Conservation (phyloP, 2,329 filamentous ascomycete species). For the Podosphaera fusca region DNA sequence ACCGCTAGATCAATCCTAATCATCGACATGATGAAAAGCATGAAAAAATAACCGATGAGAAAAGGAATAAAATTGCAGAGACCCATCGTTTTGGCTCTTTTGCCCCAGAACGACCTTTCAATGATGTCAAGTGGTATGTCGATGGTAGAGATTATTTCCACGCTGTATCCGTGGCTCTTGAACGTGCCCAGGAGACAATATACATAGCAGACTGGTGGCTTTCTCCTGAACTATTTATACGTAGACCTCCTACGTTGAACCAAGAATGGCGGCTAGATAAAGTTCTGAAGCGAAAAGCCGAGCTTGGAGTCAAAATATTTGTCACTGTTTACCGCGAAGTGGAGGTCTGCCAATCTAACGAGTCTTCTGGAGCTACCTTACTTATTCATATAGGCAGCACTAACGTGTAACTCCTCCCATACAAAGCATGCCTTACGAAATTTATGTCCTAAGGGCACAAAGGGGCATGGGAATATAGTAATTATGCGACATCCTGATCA, state of each 20-base stretch:
- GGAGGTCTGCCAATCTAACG: conserved; percentile 7
- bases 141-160: conserved; percentile 91
- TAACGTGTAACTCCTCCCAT: conserved; percentile 82
- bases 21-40: conserved; percentile 90
- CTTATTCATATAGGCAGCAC: conserved; percentile 33
- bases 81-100: conserved; percentile 73
- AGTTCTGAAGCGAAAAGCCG: conserved; percentile 66
- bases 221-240: conserved; percentile 66
- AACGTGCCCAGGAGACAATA: conserved; percentile 73
- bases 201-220: conserved; percentile 98
- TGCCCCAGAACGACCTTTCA: conserved; percentile 66
- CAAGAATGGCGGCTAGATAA: conserved; percentile 77
- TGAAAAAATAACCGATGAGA: conserved; percentile 61
- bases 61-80: conserved; percentile 48
- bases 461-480: conserved; percentile 70
- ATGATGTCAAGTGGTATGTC: conserved; percentile 90
- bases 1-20: conserved; percentile 45
- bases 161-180: conserved; percentile 76
- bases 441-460: conserved; percentile 59
- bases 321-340: conserved; percentile 76
- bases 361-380: neutral
- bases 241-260: conserved; percentile 59
- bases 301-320: conserved; percentile 85
- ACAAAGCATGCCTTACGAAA: conserved; percentile 68
- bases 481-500: conserved; percentile 87